Evolutionary conservation across 371 early-diverging fungal genomes (phyloP).

Genomic region (Fennellomyces sp.): DNA sequence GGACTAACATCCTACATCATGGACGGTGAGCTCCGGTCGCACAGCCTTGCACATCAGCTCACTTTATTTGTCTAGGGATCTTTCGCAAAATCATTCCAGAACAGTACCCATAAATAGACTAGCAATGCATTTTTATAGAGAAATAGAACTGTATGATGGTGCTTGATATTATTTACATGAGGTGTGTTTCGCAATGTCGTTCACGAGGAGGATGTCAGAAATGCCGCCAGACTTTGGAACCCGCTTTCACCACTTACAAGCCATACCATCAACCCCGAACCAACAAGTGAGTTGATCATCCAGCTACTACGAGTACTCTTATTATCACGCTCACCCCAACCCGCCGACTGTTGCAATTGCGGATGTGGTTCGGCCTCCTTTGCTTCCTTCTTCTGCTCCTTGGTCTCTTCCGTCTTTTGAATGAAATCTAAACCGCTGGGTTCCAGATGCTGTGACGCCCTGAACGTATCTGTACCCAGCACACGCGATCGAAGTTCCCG

Average conservation of each 20-base stretch:
- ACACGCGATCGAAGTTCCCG: neutral
- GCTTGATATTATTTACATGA: slow-evolving; percentile 6
- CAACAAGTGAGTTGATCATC: slow-evolving; percentile 11
- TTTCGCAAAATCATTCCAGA: neutral
- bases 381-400: neutral
- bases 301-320: neutral
- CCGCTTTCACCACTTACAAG: slow-evolving; percentile 11
- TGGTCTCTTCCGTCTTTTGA: neutral
- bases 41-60: neutral
- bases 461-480: slow-evolving; percentile 9
- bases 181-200: neutral
- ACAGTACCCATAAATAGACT: neutral
- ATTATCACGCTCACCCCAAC: neutral
- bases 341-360: slow-evolving; percentile 1
- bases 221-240: neutral
- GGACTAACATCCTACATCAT: slow-evolving; percentile 85
- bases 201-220: slow-evolving; percentile 8
- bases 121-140: neutral
- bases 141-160: neutral
- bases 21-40: slow-evolving; percentile 39
- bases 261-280: slow-evolving; percentile 11
- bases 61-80: neutral
- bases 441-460: neutral
- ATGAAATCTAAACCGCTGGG: neutral
- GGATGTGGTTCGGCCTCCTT: neutral